Base-by-base conservation (phyloP, 225 moss, liverwort and hornwort genomes). In the Polytrichum formosum region DNA sequence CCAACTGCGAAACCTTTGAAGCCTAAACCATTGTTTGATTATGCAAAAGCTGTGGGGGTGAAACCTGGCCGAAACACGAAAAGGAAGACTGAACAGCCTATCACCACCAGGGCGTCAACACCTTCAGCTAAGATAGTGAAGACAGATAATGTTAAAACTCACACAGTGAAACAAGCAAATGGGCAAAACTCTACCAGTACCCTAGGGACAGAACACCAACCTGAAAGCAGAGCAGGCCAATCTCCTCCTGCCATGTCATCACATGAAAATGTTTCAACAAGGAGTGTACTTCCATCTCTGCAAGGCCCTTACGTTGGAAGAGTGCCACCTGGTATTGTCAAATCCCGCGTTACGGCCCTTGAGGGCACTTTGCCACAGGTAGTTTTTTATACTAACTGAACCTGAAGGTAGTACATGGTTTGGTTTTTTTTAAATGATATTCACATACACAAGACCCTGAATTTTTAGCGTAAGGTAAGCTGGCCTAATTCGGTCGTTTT, bases 21-120 rank as follows among this genome's bases (percentile, higher is more conserved):
- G 70, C 80, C 86, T 30, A 61, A 30, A 25, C 27, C 60, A 59
- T 63, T 53, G 67, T 86, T 86, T 63, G 80, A 86, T 78, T 86
- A 80, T 73, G 73, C 82, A 56, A 86, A 56, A 68, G 86, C 86
- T 18, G 67, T 86, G 19, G 86, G 86, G 18, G 63, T 65, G 72
- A 70, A 77, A 70, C 55, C 77, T 25, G 46, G 67, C 10, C 56
- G 53, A n/a, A 56, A 7, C 23, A 59, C n/a, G 5, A 64, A 20
- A 65, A 67, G 72, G 30, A 72, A 63, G 26, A 58, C 61, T 22
- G 68, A 55, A 53, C 65, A 35, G 33, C 18, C 27, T 21, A 9
- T 65, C 31, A 70, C 21, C 9, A 6, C 31, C 18, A 61, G 72
- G 35, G 72, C 0, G 17, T 63, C 72, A 55, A 67, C 75, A 18